Evolutionary conservation across 164 flowering plant species (phyloP).

Genomic region (Cinnamomum chago): DNA sequence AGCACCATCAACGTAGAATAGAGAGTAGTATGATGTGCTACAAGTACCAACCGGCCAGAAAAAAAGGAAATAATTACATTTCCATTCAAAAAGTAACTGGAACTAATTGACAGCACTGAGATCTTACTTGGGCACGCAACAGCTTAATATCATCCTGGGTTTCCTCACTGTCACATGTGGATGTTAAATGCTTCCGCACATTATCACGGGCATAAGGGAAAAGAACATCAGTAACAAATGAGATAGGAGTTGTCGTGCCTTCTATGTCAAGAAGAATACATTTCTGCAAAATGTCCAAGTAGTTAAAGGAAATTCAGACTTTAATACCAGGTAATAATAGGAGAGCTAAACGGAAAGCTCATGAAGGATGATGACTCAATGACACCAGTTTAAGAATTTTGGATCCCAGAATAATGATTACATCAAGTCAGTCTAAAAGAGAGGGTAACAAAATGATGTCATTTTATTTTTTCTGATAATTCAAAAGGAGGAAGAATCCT

Average conservation of each 20-base stretch:
- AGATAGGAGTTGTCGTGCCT: constrained; percentile 96
- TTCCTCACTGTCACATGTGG: constrained; percentile 72
- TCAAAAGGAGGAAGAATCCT: not conserved
- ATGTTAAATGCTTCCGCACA: constrained; percentile 74
- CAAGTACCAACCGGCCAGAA: not conserved
- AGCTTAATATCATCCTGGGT: constrained; percentile 83
- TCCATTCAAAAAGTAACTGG: not conserved
- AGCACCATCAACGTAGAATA: too few species aligned
- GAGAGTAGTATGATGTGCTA: not conserved
- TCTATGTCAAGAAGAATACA: constrained; percentile 97
- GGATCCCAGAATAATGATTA: not conserved
- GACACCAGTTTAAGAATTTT: not conserved
- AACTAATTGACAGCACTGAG: not conserved
- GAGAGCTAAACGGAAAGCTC: not conserved
- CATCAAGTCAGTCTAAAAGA: not conserved
- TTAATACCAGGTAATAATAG: not conserved
- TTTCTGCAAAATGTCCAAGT: constrained; percentile 47
- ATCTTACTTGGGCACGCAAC: constrained; percentile 72
- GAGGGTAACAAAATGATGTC: not conserved
- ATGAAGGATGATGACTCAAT: not conserved
- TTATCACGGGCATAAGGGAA: constrained; percentile 94
- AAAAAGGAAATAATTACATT: too few species aligned
- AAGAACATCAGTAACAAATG: constrained; percentile 90
- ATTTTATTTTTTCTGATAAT: too few species aligned
- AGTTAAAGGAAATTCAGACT: not conserved